Evolutionary conservation across 2,329 filamentous ascomycete genomes (phyloP).

Genomic region (Macrophomina tecta): DNA sequence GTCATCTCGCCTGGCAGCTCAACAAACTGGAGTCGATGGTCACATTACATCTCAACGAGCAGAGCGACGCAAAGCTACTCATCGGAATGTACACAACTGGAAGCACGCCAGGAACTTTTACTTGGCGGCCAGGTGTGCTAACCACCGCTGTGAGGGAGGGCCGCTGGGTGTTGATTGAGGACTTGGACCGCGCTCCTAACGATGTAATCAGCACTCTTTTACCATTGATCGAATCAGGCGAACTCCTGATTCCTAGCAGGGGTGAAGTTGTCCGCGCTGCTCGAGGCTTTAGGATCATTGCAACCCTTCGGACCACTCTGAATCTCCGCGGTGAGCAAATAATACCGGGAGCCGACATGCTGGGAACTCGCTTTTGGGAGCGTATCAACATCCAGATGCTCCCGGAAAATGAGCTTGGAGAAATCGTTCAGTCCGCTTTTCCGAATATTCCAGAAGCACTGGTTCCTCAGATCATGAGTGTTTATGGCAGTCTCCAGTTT

Average conservation of each 20-base stretch:
- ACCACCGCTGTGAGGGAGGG: slow-evolving; percentile 94
- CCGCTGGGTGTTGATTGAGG: slow-evolving; percentile 96
- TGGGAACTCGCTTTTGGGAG: slow-evolving; percentile 88
- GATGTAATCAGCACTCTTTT: slow-evolving; percentile 93
- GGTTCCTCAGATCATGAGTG: slow-evolving; percentile 61
- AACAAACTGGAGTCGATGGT: slow-evolving; percentile 84
- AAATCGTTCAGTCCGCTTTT: slow-evolving; percentile 58
- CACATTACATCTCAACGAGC: slow-evolving; percentile 94
- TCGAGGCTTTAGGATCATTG: slow-evolving; percentile 86
- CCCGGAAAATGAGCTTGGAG: slow-evolving; percentile 70
- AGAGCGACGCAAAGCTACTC: slow-evolving; percentile 96
- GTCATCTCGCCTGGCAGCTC: slow-evolving; percentile 80
- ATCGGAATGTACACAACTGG: slow-evolving; percentile 94
- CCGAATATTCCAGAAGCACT: slow-evolving; percentile 49
- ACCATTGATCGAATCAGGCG: slow-evolving; percentile 89
- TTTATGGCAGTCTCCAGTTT: slow-evolving; percentile 56
- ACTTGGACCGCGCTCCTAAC: slow-evolving; percentile 91
- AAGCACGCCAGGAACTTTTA: slow-evolving; percentile 84
- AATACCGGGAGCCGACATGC: slow-evolving; percentile 69
- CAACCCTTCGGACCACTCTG: slow-evolving; percentile 77
- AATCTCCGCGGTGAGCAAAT: slow-evolving; percentile 74
- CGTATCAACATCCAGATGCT: slow-evolving; percentile 73
- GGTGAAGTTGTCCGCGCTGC: slow-evolving; percentile 85
- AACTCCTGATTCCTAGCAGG: slow-evolving; percentile 86
- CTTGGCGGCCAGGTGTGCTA: slow-evolving; percentile 89